Conservation (phyloP, 2,329 filamentous ascomycete genomes). For the Lachnum nothofagi region DNA sequence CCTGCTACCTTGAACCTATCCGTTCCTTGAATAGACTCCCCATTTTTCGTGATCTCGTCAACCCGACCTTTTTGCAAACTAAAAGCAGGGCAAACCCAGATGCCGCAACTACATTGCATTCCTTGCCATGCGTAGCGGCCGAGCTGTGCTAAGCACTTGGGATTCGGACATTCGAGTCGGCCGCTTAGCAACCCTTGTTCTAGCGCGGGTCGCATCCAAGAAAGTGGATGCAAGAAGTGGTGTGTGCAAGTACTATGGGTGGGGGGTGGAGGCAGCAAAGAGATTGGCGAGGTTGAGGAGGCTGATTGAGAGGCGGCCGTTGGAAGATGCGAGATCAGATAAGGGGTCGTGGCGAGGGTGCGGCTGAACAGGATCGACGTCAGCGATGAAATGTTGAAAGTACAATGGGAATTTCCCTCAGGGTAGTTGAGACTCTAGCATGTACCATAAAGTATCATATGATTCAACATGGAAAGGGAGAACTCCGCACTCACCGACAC, state of each 20-base stretch:
- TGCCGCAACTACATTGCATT: constrained; percentile 82
- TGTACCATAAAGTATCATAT: too few relatives aligned
- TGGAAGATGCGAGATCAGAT: constrained; percentile 50
- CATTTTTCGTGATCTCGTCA: constrained; percentile 52
- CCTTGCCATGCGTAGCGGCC: constrained; percentile 97
- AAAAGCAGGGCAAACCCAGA: constrained; percentile 88
- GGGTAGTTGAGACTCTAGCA: neutral
- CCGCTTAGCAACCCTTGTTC: constrained; percentile 78
- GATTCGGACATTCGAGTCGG: constrained; percentile 74
- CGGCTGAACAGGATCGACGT: constrained; percentile 31
- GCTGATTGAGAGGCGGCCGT: constrained; percentile 29
- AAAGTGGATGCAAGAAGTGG: constrained; percentile 84
- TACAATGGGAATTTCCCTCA: neutral
- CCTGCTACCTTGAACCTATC: neutral
- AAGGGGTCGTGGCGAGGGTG: constrained; percentile 57
- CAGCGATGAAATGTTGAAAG: neutral
- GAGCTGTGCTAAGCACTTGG: constrained; percentile 73
- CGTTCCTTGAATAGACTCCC: constrained; percentile 4
- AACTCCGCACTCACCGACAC: constrained; percentile 55
- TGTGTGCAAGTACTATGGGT: constrained; percentile 61
- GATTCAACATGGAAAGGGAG: neutral
- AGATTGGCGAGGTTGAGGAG: constrained; percentile 18
- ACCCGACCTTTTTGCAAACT: constrained; percentile 77
- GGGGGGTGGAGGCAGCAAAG: constrained; percentile 24
- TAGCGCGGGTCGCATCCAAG: constrained; percentile 87